These are phyloP conservation scores for Lasiodiplodia hormozganensis DNA, from an alignment of 2,329 filamentous ascomycete species.

Conservation along the genomic window DNA sequence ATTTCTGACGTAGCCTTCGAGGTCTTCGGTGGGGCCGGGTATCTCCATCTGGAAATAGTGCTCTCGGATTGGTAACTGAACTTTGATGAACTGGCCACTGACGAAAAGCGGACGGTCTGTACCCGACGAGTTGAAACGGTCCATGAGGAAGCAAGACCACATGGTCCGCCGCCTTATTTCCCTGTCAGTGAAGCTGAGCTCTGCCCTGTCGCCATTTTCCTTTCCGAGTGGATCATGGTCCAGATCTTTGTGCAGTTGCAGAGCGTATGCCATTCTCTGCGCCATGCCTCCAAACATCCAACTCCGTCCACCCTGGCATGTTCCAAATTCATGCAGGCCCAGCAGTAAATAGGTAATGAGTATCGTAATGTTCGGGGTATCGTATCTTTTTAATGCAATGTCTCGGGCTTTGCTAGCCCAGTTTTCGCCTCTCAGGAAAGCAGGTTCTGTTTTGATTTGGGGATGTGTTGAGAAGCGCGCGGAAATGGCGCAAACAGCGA, in stretches of 20 bases:
- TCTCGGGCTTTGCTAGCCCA: constrained; percentile 89
- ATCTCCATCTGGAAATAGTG: constrained; percentile 90
- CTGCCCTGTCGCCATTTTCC: constrained; percentile 62
- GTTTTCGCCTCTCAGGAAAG: constrained; percentile 86
- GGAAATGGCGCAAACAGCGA: constrained; percentile 96
- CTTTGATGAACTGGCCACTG: constrained; percentile 84
- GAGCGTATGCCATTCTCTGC: constrained; percentile 93
- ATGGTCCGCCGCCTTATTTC: constrained; percentile 93
- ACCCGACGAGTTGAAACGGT: constrained; percentile 95
- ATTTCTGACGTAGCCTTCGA: constrained; percentile 74
- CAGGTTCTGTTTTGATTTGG: constrained; percentile 74
- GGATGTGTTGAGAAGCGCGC: constrained; percentile 93
- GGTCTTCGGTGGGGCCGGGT: constrained; percentile 81
- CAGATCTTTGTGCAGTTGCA: constrained; percentile 91
- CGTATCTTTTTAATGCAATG: constrained; percentile 86
- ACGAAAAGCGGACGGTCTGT: constrained; percentile 92
- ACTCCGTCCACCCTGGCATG: constrained; percentile 92
- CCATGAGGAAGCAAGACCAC: constrained; percentile 99
- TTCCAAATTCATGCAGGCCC: constrained; percentile 94
- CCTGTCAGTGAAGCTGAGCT: constrained; percentile 87
- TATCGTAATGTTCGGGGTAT: constrained; percentile 95
- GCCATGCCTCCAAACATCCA: constrained; percentile 97
- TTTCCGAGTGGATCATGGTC: constrained; percentile 78
- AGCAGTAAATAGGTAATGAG: constrained; percentile 88
- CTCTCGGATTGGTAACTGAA: constrained; percentile 91